Percentiles rank a stretch among this genome's conserved stretches.
These are phyloP conservation scores for Colletotrichum camelliae DNA, from an alignment of 2,329 filamentous ascomycete genomes.

Conservation along the genomic window DNA sequence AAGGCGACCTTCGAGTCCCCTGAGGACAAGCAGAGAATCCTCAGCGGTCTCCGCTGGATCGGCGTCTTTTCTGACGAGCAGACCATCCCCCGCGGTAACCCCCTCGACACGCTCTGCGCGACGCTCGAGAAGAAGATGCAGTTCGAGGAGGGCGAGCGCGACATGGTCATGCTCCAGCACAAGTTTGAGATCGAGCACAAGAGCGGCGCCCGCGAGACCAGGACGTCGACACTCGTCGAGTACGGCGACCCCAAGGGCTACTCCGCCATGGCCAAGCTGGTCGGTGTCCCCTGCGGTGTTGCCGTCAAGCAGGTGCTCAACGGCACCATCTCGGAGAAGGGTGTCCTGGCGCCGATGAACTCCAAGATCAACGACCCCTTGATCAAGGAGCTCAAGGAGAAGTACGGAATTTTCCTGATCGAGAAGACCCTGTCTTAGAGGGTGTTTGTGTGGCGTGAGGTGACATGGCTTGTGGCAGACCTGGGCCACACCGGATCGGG, in stretches of 20 bases:
- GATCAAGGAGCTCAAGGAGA: slow-evolving; percentile 78
- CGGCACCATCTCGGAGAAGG: slow-evolving; percentile 74
- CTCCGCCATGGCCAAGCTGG: slow-evolving; percentile 82
- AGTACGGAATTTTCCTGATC: slow-evolving; percentile 75
- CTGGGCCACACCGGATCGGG: not conserved
- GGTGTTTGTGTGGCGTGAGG: not conserved
- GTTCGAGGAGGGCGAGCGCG: slow-evolving; percentile 81
- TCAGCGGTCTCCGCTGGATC: slow-evolving; percentile 77
- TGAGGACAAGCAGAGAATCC: slow-evolving; percentile 72
- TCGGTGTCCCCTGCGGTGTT: slow-evolving; percentile 69
- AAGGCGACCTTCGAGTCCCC: slow-evolving; percentile 75
- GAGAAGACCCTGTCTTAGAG: slow-evolving; percentile 65
- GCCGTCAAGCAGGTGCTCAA: slow-evolving; percentile 79
- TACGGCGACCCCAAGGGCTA: slow-evolving; percentile 83
- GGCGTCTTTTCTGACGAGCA: slow-evolving; percentile 70
- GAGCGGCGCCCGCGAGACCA: slow-evolving; percentile 78
- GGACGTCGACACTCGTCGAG: slow-evolving; percentile 81
- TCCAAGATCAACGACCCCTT: slow-evolving; percentile 74
- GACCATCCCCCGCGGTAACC: slow-evolving; percentile 77
- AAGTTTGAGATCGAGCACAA: slow-evolving; percentile 85
- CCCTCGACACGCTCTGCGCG: slow-evolving; percentile 89
- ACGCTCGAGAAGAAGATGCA: slow-evolving; percentile 92
- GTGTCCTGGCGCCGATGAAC: slow-evolving; percentile 79
- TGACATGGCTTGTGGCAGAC: not conserved
- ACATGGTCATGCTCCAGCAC: slow-evolving; percentile 82